Evolutionary conservation across 2,329 filamentous ascomycete species (phyloP), one percentile per base, ranked within the genome.

Genomic region (Colletotrichum echinochloae): DNA sequence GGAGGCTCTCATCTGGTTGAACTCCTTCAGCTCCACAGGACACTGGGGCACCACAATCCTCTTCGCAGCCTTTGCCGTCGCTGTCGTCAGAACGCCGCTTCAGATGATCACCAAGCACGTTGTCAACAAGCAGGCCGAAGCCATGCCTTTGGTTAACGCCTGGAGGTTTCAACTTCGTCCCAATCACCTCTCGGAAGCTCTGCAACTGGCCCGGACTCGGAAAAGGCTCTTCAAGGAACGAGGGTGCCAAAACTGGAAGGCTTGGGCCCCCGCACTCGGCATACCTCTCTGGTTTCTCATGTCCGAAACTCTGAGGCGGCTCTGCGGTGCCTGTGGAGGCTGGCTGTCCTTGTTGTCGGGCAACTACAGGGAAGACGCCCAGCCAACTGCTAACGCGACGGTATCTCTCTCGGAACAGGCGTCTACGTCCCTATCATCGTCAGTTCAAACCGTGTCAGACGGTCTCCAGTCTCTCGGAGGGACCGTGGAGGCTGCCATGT

Each of bases 281-380:
- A 77, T 88, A 35, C 81, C 86, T 4, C 78, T 86, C 18, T 89
- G 88, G 79, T 72, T 89, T 26, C 72, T 84, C 44, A 82, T 83
- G 23, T 84, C 88, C 14, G 86, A 89, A 75, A 81, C 82, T 4
- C 73, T 89, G 33, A 79, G 87, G 41, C 79, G 85, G n/a, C 78
- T 89, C 33, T 82, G 80, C 65, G 83, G 83, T 16, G 80, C 81
- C 3, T 78, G 80, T 6, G 74, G 73, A 3, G 83, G 83, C 1
- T 54, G 83, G 5, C 37, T 85, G n/a, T 16, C 48, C 5, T 61
- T 56, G n/a, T 35, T 71, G 5, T 41, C 54, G 33, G 41, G 60
- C 49, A 28, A 49, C 26, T 28, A 37, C 51, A 64, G 18, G 37
- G 35, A 62, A 6, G 41, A 60, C 12, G 59, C 46, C 59, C 33